Evolutionary conservation across 1,284 basidiomycete species (phyloP), one percentile per base, ranked within the genome.

Genomic region (Apiotrichum domesticum): DNA sequence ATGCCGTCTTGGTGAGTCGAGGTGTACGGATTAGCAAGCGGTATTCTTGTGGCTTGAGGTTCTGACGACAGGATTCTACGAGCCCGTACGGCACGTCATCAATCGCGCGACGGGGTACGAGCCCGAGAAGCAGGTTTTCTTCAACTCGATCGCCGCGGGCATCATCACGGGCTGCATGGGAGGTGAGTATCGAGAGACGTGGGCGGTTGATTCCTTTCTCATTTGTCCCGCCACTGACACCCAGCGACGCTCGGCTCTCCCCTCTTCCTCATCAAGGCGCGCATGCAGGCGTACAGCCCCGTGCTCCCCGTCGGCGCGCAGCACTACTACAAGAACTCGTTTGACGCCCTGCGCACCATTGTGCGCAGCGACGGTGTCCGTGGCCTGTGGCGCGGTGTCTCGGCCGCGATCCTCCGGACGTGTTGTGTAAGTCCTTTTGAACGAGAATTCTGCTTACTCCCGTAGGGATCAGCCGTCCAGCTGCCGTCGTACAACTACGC

Each of bases 281-380:
- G 95, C 47, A 95, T 98, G 86, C 95, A 98, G 85, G 93, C 92
- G 35, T 96, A 91, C 77, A 94, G 92, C 1, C 90, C 93, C 15
- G 84, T 85, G 37, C 81, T 96, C n/a, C 94, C 95, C 13, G 90
- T 97, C 58, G 94, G 93, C 54, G 83, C 92, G 13, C 93, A 97
- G 69, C 93, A 94, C 75, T 77, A 90, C 69, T 98, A 98, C 80
- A 88, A 85, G 66, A 87, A 78, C 67, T 87, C 87, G 0, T 83
- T 87, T 51, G 81, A 95, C 68, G 95, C 93, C 0, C 77, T 98
- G 10, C 72, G 79, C 0, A 89, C 85, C 1, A 94, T 98, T 63
- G 86, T 87, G 67, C 78, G 80, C 54, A 81, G 83, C 3, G 94
- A 98, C 71, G 84, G 88, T 35, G 74, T 85, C 48, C 80, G 85